Conservation (phyloP, 305 asterid genomes). For the Solanum aculeatissimum region DNA sequence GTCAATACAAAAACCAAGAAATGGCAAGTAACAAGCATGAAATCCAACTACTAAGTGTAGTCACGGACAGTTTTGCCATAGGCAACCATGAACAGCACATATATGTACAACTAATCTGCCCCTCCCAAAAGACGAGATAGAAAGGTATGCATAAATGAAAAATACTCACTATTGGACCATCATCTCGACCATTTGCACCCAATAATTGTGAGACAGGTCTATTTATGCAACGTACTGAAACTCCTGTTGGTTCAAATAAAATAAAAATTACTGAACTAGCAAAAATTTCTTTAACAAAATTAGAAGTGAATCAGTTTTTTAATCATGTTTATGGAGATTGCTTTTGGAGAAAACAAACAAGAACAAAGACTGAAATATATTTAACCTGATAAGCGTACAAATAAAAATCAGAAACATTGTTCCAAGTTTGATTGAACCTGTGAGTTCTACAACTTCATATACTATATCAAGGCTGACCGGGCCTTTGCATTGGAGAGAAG, state of each 20-base stretch:
- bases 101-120: neutral
- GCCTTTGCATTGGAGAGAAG: neutral
- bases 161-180: conserved; percentile 81
- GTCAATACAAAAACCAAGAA: neutral
- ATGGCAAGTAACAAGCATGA: neutral
- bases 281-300: neutral
- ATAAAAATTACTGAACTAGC: neutral
- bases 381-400: neutral
- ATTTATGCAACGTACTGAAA: conserved; percentile 71
- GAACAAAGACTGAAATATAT: neutral
- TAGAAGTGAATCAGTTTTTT: neutral
- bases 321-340: neutral
- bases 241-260: conserved; percentile 45
- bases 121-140: neutral
- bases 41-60: neutral
- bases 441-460: neutral
- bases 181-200: conserved; percentile 98
- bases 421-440: neutral
- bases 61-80: neutral
- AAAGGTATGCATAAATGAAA: neutral
- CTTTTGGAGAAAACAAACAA: neutral
- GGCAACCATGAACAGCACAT: neutral
- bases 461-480: neutral
- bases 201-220: conserved; percentile 86
- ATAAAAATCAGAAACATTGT: neutral